Percentiles rank a stretch among this genome's conserved stretches.
phyloP scores from a whole-genome alignment of 2,329 filamentous ascomycete species.

The Nemania bipapillata region DNA sequence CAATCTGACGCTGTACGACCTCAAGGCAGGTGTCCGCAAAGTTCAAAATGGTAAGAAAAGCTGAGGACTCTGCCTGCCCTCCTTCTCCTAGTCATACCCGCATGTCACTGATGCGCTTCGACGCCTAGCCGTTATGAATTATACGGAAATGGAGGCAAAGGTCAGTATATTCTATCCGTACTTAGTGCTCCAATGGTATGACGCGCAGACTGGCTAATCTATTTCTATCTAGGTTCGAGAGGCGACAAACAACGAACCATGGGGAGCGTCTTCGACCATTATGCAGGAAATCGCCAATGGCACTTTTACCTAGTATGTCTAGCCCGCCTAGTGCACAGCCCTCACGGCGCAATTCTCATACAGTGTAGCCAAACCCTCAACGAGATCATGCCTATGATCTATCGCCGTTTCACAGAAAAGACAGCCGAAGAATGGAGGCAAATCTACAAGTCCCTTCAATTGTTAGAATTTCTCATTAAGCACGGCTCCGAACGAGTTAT shows the following conservation, averaged over 20 bases:
- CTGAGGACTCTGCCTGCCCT: background rate
- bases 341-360: constrained; percentile 20
- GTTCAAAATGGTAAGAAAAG: constrained; percentile 84
- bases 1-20: constrained; percentile 91
- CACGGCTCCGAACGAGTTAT: constrained; percentile 97
- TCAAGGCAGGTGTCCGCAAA: constrained; percentile 94
- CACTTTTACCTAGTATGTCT: constrained; percentile 93
- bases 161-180: constrained; percentile 50
- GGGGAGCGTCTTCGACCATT: constrained; percentile 83
- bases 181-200: background rate
- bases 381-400: constrained; percentile 99
- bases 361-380: constrained; percentile 84
- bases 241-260: constrained; percentile 98
- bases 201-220: constrained; percentile 19
- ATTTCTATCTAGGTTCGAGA: constrained; percentile 80
- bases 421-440: constrained; percentile 98
- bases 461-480: constrained; percentile 97
- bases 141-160: constrained; percentile 89
- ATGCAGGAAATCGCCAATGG: constrained; percentile 99
- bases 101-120: constrained; percentile 30
- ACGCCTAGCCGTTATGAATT: constrained; percentile 93
- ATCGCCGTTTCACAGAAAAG: constrained; percentile 98
- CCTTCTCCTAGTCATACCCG: constrained; percentile 1
- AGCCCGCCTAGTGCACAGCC: background rate
- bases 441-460: constrained; percentile 97